Evolutionary conservation across 108 stramenopile genomes (phyloP), one percentile per base, ranked within the genome.

Genomic region (Skeletonema marinoi): DNA sequence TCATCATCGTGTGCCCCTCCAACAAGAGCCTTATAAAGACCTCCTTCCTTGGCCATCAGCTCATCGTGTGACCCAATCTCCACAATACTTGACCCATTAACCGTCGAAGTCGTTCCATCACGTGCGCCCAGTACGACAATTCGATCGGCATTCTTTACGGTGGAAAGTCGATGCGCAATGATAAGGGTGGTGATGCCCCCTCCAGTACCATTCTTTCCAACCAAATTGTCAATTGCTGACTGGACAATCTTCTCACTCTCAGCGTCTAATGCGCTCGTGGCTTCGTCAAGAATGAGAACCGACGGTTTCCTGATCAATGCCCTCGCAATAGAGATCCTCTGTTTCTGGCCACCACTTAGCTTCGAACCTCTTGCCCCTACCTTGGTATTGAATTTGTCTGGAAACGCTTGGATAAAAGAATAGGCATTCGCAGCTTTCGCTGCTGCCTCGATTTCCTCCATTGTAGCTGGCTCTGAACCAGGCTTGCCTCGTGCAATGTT

Each of bases 161-260:
- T 98, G 17, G 78, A 78, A 29, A 98, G 78, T 30, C 98, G 85
- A 84, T 99, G 98, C 0, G 98, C 98, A 32, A 98, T 97, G 46
- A 98, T 92, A 33, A 99, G 25, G 0, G 93, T 93, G 19, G 97
- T 98, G 60, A 88, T 86, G 11, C 90, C 87, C 0, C 21, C 54
- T 2, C 54, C 54, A 56, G 9, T 56, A 6, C 21, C 54, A 56
- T 92, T 89, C 35, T 80, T 60, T 35, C 60, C 65, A 66, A 90
- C 69, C 78, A 94, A 83, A 62, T 89, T 75, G 77, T 96, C 92
- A 80, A 97, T 87, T 9, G 96, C 94, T 39, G 81, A 75, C 71
- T 96, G 94, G 30, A 95, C 94, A 33, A 90, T 69, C 62, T 74
- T 77, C 73, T 96, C 91, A n/a, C 66, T 71, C 32, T 88, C 82